Conservation (phyloP, 768 basidiomycete species). For the Lactifluus subvellereus region DNA sequence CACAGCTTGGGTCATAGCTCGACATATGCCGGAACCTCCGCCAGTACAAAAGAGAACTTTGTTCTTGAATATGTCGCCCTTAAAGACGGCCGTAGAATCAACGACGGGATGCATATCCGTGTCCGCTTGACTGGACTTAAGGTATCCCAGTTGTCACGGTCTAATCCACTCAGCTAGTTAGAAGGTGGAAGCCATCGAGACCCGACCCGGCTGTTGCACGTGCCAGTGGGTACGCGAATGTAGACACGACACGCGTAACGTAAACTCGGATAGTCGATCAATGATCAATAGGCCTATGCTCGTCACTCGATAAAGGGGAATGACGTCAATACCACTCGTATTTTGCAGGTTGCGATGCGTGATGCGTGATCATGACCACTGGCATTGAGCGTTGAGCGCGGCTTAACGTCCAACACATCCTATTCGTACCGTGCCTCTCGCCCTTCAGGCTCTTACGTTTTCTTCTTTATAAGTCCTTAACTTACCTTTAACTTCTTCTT, state of each 20-base stretch:
- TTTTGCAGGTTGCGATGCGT: background rate
- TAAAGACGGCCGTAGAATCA: constrained; percentile 63
- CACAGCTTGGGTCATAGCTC: constrained; percentile 76
- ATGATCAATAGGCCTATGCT: background rate
- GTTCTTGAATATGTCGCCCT: constrained; percentile 75
- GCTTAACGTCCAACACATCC: background rate
- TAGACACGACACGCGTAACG: too few species aligned
- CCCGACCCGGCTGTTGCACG: too few species aligned
- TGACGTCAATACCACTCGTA: background rate
- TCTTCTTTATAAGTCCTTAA: background rate
- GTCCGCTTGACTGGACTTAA: constrained; percentile 37
- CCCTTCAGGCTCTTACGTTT: constrained; percentile 8
- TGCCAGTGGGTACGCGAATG: too few species aligned
- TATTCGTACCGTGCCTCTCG: background rate
- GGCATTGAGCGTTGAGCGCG: background rate
- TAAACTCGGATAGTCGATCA: background rate
- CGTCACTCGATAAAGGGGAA: background rate
- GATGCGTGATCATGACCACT: background rate
- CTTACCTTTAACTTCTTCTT: constrained; percentile 3
- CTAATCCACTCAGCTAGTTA: background rate
- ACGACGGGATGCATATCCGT: constrained; percentile 41
- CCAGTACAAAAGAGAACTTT: constrained; percentile 91
- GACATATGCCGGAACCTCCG: constrained; percentile 90
- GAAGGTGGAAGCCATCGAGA: background rate
- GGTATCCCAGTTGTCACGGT: too few species aligned